A percentile compares a stretch with the other conserved stretches of the same genome.
Evolutionary conservation across 75 land plant genomes (phyloP).

Genomic region (Picea sitchensis): DNA sequence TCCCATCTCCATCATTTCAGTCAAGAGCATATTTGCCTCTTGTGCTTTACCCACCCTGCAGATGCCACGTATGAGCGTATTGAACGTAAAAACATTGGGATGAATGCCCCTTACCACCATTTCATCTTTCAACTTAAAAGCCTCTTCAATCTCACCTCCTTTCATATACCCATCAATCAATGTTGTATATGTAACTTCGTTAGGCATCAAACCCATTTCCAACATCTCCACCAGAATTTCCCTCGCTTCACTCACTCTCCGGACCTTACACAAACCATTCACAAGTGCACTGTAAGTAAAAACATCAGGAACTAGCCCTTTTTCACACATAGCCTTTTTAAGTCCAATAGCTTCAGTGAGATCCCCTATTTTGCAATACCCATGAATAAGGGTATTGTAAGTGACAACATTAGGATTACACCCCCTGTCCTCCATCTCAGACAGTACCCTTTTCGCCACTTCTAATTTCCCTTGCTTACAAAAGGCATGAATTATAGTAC

Average conservation of each 20-base stretch:
- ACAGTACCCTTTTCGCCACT: constrained; percentile 37
- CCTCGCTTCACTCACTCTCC: constrained; percentile 37
- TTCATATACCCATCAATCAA: constrained; percentile 57
- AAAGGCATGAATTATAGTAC: constrained; percentile 38
- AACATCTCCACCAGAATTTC: constrained; percentile 35
- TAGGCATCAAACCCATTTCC: constrained; percentile 20
- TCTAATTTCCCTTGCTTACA: constrained; percentile 43
- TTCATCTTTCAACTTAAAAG: constrained; percentile 36
- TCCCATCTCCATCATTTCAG: constrained; percentile 44
- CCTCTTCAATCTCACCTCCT: constrained; percentile 41
- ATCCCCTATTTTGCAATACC: constrained; percentile 36
- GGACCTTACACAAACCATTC: constrained; percentile 36
- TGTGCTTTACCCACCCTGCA: constrained; percentile 37
- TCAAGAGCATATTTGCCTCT: constrained; percentile 32
- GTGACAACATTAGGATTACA: constrained; percentile 50
- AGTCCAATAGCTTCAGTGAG: constrained; percentile 41
- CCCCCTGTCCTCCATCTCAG: constrained; percentile 49
- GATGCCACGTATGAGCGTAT: constrained; percentile 35
- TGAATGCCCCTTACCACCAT: constrained; percentile 37
- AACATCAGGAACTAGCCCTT: constrained; percentile 38
- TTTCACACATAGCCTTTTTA: constrained; percentile 31
- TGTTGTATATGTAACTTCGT: constrained; percentile 30
- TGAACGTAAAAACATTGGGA: constrained; percentile 44
- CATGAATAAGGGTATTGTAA: constrained; percentile 53
- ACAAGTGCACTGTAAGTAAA: constrained; percentile 41